phyloP scores from a whole-genome alignment of 768 basidiomycete genomes.

The Coprinellus micaceus region DNA sequence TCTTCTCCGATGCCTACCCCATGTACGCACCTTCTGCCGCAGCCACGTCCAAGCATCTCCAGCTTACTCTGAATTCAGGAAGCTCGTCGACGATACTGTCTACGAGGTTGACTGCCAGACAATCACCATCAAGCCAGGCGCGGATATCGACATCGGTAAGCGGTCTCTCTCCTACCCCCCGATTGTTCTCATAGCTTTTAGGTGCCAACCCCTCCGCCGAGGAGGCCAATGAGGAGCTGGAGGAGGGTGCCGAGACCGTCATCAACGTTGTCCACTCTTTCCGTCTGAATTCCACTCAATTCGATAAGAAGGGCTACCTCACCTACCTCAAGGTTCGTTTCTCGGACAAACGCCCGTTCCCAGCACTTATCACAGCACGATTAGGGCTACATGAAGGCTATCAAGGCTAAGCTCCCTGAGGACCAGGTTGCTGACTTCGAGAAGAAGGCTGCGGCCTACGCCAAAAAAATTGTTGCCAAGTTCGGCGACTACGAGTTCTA shows the following conservation, averaged over 20 bases:
- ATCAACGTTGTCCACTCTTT: conserved; percentile 93
- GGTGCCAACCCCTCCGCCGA: conserved; percentile 93
- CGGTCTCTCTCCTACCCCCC: conserved; percentile 4
- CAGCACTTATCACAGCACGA: no score
- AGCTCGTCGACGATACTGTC: conserved; percentile 70
- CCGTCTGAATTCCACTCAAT: conserved; percentile 75
- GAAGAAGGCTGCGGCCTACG: conserved; percentile 68
- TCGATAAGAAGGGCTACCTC: conserved; percentile 89
- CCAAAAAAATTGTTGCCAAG: conserved; percentile 85
- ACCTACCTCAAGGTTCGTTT: conserved; percentile 70
- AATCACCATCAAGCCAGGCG: conserved; percentile 69
- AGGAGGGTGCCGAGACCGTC: conserved; percentile 69
- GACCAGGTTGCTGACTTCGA: conserved; percentile 75
- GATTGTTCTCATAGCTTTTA: conserved; percentile 25
- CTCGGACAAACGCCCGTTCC: no score
- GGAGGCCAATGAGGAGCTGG: conserved; percentile 76
- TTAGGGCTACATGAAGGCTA: conserved; percentile 92
- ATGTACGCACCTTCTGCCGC: conserved; percentile 58
- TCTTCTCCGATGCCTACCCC: conserved; percentile 92
- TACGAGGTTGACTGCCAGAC: conserved; percentile 83
- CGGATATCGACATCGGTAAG: conserved; percentile 85
- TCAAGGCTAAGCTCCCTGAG: conserved; percentile 70
- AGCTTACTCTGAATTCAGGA: conserved; percentile 42
- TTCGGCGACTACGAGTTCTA: conserved; percentile 96
- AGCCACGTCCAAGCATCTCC: background rate